phyloP scores from a whole-genome alignment of 495 filamentous ascomycete species.

The Penicillium riverlandense region DNA sequence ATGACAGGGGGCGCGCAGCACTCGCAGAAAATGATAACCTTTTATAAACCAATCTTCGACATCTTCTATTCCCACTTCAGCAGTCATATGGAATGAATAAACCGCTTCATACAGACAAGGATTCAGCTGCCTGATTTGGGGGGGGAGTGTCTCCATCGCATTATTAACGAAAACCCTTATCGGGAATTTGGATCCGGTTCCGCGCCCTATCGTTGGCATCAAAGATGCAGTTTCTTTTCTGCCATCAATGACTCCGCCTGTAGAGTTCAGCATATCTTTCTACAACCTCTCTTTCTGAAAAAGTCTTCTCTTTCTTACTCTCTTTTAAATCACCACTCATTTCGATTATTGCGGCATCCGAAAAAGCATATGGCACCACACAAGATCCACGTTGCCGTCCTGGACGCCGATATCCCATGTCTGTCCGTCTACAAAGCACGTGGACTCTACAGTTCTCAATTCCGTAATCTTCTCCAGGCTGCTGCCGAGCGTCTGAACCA shows the following conservation, averaged over 20 bases:
- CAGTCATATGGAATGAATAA: background rate
- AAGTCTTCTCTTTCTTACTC: background rate
- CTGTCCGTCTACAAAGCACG: constrained; percentile 25
- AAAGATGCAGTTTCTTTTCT: background rate
- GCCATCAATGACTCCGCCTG: too few species aligned
- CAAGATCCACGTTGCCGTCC: constrained; percentile 32
- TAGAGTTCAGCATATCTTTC: background rate
- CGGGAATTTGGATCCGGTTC: constrained; percentile 11
- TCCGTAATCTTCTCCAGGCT: constrained; percentile 25
- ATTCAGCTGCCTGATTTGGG: constrained; percentile 10
- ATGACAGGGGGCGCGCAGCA: too few species aligned
- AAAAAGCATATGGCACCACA: constrained; percentile 9
- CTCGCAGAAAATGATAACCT: too few species aligned
- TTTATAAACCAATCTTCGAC: too few species aligned
- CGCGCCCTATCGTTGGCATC: constrained; percentile 3
- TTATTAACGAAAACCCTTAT: constrained; percentile 13
- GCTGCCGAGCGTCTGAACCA: constrained; percentile 24
- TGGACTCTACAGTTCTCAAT: constrained; percentile 34
- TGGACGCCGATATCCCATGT: constrained; percentile 35
- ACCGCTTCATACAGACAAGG: constrained; percentile 1
- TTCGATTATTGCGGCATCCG: background rate
- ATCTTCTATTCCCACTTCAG: too few species aligned
- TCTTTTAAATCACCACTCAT: background rate
- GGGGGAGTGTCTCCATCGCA: constrained; percentile 9
- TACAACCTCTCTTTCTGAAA: background rate